phyloP scores from a whole-genome alignment of 2,329 filamentous ascomycete genomes.

The Fusarium veterinarium region DNA sequence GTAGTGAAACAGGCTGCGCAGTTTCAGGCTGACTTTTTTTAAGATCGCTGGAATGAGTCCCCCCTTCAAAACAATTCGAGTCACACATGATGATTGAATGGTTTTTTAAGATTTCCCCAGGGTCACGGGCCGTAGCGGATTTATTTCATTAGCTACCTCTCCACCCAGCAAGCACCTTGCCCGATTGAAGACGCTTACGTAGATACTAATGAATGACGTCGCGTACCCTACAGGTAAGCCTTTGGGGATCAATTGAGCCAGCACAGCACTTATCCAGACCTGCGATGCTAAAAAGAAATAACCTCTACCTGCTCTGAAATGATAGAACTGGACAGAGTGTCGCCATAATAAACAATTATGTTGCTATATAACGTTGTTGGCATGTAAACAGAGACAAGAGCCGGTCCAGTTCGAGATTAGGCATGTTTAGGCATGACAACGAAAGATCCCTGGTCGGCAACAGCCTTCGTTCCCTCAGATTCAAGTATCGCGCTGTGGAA shows the following conservation, averaged over 20 bases:
- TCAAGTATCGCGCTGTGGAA: rapidly evolving
- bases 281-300: rapidly evolving
- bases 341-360: not conserved
- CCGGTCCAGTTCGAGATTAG: too few relatives aligned
- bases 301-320: rapidly evolving
- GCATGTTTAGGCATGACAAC: too few relatives aligned
- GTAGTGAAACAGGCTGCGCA: slow-evolving; percentile 1
- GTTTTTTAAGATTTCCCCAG: not conserved
- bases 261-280: rapidly evolving
- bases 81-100: not conserved
- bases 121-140: not conserved
- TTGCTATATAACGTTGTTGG: not conserved
- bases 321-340: too few relatives aligned
- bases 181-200: not conserved
- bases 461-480: rapidly evolving
- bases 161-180: not conserved
- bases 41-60: slow-evolving; percentile 5
- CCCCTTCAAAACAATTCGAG: not conserved
- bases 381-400: not conserved
- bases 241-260: not conserved
- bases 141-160: not conserved
- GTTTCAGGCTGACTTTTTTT: slow-evolving; percentile 12
- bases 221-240: not conserved
- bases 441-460: not conserved
- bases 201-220: not conserved